Evolutionary conservation across 106 monocot species (phyloP), one percentile per base, ranked within the genome.

Genomic region (Amphibolis antarctica): DNA sequence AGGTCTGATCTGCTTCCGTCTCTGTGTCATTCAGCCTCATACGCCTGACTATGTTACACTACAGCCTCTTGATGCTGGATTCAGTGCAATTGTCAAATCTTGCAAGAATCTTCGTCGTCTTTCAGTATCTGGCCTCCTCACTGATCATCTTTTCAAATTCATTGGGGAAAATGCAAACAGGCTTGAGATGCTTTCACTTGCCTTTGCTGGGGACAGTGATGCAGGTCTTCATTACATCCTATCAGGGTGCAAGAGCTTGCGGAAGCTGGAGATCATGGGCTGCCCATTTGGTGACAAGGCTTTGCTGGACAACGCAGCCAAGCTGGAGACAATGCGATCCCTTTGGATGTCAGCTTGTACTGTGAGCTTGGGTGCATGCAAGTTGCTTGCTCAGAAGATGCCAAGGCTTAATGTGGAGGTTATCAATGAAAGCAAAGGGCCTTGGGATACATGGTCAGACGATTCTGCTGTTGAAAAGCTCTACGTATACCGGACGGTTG

Each of bases 251-350:
- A 77, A 69, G 67, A 89, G 77, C 53, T 61, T 89, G 24, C 63
- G 73, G 59, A 89, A 85, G 48, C 46, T 89, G 26, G 89, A 85
- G 65, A 89, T 89, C 17, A 79, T 79, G 73, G 89, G 85, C 69
- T 89, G 89, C 58, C 85, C 89, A 10, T 89, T 89, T 66, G 89
- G 89, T 11, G 85, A 75, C 65, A 77, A 80, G 45, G 67, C 89
- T 53, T 71, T 89, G 77, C 26, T 89, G 49, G 71, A 60, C 0
- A 84, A 88, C 46, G 76, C 72, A 1, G 76, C 66, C 11, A 88
- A 84, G 74, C 78, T 84, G 45, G 85, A 89, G 79, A 80, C 89
- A 85, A 89, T 89, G 89, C 84, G 85, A 82, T 89, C 89, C 84
- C 89, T 89, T 89, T 89, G 85, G 89, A 89, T 89, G 84, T 89